Percentiles rank a stretch among this genome's conserved stretches.
Evolutionary conservation across 345 rosid genomes (phyloP).

Genomic region (Brassica incana): DNA sequence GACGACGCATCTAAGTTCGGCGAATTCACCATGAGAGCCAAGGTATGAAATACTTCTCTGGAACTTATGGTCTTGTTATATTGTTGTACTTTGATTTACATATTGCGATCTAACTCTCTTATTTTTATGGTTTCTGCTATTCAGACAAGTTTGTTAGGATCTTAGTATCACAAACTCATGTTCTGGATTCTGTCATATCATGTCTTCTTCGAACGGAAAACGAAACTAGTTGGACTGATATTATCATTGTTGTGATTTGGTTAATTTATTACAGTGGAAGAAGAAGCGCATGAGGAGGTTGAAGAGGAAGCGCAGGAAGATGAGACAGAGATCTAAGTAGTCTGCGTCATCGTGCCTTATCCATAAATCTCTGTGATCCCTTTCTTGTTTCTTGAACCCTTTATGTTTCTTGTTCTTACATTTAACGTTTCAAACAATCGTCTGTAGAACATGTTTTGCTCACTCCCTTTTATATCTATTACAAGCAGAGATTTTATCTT

Average conservation of each 20-base stretch:
- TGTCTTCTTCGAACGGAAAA: not conserved
- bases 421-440: not conserved
- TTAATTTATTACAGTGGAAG: conserved; percentile 40
- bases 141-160: not conserved
- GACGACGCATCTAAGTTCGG: not conserved
- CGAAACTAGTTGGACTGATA: not conserved
- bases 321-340: conserved; percentile 47
- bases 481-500: conserved; percentile 15
- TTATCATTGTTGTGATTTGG: not conserved
- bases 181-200: not conserved
- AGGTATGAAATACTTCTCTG: conserved; percentile 8
- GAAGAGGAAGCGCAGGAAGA: conserved; percentile 46
- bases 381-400: conserved; percentile 22
- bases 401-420: not conserved
- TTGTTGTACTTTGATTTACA: not conserved
- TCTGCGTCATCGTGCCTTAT: not conserved
- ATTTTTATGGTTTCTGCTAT: not conserved
- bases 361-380: conserved; percentile 19
- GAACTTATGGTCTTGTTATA: not conserved
- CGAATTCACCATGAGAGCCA: conserved; percentile 34
- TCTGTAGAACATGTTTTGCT: conserved; percentile 15
- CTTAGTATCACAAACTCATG: not conserved
- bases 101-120: not conserved
- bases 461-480: not conserved
- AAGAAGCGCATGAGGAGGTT: conserved; percentile 49